These are phyloP conservation scores for Phytophthora vignae DNA, from an alignment of 352 stramenopile genomes.

Conservation along the genomic window DNA sequence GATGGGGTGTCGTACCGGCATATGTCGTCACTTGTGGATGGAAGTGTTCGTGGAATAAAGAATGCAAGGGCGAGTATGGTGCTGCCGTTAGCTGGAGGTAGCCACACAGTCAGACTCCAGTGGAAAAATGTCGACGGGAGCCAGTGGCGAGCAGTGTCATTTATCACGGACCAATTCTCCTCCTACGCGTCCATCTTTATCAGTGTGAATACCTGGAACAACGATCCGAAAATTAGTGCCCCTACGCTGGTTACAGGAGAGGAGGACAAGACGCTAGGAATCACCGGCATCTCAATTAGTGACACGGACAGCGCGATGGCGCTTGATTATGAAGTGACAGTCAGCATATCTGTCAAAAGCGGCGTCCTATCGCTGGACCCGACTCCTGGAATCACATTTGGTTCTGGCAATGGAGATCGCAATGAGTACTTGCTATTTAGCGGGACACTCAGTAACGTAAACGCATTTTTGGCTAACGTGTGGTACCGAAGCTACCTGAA, in stretches of 20 bases:
- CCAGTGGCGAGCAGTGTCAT: constrained; percentile 72
- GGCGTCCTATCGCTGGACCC: constrained; percentile 61
- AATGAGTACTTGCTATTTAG: constrained; percentile 77
- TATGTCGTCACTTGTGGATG: constrained; percentile 72
- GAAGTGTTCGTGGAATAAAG: constrained; percentile 74
- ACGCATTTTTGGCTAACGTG: constrained; percentile 53
- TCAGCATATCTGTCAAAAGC: constrained; percentile 64
- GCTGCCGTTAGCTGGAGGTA: constrained; percentile 59
- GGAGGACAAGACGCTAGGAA: constrained; percentile 60
- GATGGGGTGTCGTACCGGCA: constrained; percentile 78
- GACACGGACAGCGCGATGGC: constrained; percentile 61
- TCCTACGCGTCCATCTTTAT: constrained; percentile 80
- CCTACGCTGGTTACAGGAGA: constrained; percentile 43
- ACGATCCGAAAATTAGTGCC: constrained; percentile 61
- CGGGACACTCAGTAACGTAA: constrained; percentile 65
- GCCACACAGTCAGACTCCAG: constrained; percentile 69
- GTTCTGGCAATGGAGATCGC: constrained; percentile 48
- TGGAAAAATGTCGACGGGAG: constrained; percentile 83
- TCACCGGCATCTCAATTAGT: constrained; percentile 51
- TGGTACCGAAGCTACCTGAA: constrained; percentile 74
- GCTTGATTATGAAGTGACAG: constrained; percentile 67
- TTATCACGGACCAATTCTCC: constrained; percentile 71
- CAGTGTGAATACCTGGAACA: constrained; percentile 73
- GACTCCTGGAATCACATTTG: constrained; percentile 71
- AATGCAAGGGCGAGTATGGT: constrained; percentile 76